Evolutionary conservation across 139 green algal species (phyloP).

Genomic region (Spirogloea muscicola): DNA sequence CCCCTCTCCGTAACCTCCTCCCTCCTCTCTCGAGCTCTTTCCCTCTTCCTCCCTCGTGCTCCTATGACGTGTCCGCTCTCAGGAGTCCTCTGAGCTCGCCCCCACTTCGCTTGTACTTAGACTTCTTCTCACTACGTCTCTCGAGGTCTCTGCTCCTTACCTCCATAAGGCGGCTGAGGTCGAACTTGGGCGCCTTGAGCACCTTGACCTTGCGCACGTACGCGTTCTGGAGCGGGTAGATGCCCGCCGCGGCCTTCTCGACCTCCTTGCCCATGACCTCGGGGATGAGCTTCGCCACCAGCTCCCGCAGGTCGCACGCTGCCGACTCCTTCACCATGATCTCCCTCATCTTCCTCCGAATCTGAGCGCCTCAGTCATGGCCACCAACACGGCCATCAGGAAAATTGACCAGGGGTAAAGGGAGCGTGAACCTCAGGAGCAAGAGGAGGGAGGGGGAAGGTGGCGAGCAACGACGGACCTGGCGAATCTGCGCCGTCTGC

Average conservation of each 20-base stretch:
- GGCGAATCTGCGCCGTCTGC: slow-evolving; percentile 68
- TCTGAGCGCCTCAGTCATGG: slow-evolving; percentile 53
- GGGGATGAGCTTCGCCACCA: slow-evolving; percentile 98
- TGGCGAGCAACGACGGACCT: slow-evolving; percentile 12
- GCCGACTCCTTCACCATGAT: slow-evolving; percentile 92
- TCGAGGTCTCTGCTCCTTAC: slow-evolving; percentile 63
- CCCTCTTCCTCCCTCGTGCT: background rate
- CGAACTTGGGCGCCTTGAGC: slow-evolving; percentile 95
- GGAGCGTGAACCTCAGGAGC: background rate
- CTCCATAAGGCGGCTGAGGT: slow-evolving; percentile 98
- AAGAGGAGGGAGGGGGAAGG: background rate
- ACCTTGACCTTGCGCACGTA: slow-evolving; percentile 99
- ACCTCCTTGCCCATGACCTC: slow-evolving; percentile 98
- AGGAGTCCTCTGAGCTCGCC: background rate
- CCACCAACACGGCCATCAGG: background rate
- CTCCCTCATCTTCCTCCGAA: slow-evolving; percentile 98
- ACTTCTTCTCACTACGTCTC: background rate
- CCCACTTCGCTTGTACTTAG: background rate
- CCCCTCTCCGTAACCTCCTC: background rate
- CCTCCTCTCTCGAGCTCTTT: background rate
- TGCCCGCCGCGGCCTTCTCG: slow-evolving; percentile 82
- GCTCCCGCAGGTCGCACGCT: slow-evolving; percentile 94
- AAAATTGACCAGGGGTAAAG: background rate
- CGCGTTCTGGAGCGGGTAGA: slow-evolving; percentile 90
- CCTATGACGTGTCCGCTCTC: background rate